A percentile compares a stretch with the other conserved stretches of the same genome.
Conservation (phyloP, 2,329 filamentous ascomycete species). For the Madurella fahalii region DNA sequence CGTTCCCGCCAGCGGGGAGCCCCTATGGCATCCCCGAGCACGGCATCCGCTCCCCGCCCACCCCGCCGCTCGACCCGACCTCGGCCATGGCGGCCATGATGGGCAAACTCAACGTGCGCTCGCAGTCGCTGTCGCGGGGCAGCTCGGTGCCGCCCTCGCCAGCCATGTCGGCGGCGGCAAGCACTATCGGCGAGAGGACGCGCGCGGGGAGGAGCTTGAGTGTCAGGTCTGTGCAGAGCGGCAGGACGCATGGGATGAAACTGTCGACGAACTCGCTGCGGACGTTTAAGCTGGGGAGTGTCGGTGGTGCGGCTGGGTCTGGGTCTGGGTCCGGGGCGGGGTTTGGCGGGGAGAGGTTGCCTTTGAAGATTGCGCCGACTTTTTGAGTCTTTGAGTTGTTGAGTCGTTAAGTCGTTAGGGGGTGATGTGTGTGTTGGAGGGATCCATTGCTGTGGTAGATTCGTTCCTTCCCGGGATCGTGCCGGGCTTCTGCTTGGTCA, state of each 20-base stretch:
- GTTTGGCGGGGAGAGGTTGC: constrained; percentile 6
- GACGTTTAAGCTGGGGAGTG: constrained; percentile 18
- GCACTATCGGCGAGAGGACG: not conserved
- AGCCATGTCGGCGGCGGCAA: constrained; percentile 7
- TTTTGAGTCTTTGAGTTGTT: constrained; percentile 8
- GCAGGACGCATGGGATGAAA: constrained; percentile 4
- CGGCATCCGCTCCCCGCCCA: constrained; percentile 22
- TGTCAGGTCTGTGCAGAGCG: constrained; percentile 11
- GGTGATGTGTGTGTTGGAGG: not conserved
- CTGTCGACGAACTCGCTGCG: constrained; percentile 19
- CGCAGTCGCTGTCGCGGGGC: constrained; percentile 14
- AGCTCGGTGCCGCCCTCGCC: constrained; percentile 21
- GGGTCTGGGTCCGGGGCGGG: not conserved
- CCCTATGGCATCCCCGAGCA: constrained; percentile 3
- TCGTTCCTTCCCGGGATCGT: too few species aligned
- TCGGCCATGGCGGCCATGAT: constrained; percentile 33
- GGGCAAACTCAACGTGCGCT: constrained; percentile 33
- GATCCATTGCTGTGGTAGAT: not conserved
- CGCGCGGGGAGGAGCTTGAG: constrained; percentile 12
- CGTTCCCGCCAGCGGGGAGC: not conserved
- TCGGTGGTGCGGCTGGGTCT: not conserved
- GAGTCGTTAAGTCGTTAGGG: not conserved
- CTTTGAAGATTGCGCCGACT: constrained; percentile 14
- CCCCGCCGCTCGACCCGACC: constrained; percentile 28
- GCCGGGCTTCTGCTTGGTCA: too few species aligned